Evolutionary conservation across 257 asterid genomes (phyloP), one percentile per base, ranked within the genome.

Genomic region (Salvia hispanica): DNA sequence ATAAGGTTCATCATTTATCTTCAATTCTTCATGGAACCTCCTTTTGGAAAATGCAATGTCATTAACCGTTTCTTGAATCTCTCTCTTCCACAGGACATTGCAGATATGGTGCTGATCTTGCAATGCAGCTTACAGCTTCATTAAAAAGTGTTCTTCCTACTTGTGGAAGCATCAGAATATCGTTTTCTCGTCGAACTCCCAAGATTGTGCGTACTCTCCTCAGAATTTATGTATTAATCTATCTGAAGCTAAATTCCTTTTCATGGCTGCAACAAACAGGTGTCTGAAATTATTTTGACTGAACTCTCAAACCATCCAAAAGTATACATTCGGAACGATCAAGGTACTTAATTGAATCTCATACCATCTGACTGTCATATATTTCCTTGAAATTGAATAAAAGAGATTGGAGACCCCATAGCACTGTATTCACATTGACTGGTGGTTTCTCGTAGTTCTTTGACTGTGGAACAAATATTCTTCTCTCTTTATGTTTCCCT

Each of bases 121-220:
- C 94, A 51, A 69, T 72, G 77, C 86, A 91, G 80, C 83, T 91
- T 74, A 63, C 75, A 67, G 80, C 81, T 58, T 80, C 86, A 52
- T 72, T 91, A 80, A 82, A 72, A 75, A 72, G 72, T 46, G 84
- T 79, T 72, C 88, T 91, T 65, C 83, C 86, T 60, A 84, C 89
- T 62, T 91, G 98, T 80, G 98, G 96, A 77, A 83, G 85, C 71
- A 72, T 91, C 69, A 80, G 94, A 77, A 75, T 89, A 68, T 91
- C 96, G 58, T 91, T 91, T 81, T 91, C 96, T 71, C 90, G 95
- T 52, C 86, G 98, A 74, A 91, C 98, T 48, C 98, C 98, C 33
- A 78, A 73, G 79, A 82, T 67, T 42, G 98, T 91, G 36, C 5
- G 76, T 75, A 67, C 78, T 63, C 64, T 72, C 75, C 50, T 73